Conservation (phyloP, 495 filamentous ascomycete genomes). For the Glonium stellatum region DNA sequence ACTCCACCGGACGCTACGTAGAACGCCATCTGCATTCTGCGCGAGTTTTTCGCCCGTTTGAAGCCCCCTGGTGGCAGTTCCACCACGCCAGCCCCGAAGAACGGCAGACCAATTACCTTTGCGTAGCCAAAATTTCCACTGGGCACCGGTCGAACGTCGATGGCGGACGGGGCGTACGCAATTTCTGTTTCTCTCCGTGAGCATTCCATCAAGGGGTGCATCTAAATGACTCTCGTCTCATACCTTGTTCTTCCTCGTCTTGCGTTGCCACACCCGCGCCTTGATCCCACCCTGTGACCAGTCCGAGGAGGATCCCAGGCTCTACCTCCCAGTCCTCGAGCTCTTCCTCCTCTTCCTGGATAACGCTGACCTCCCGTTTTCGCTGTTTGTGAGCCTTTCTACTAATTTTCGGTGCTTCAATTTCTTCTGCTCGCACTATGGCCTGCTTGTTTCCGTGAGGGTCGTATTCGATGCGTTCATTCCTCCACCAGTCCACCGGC, state of each 20-base stretch:
- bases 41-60: constrained; percentile 82
- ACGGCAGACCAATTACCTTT: constrained; percentile 69
- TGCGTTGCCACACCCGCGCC: constrained; percentile 46
- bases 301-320: constrained; percentile 51
- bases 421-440: constrained; percentile 65
- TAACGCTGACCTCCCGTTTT: constrained; percentile 24
- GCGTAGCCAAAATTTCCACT: constrained; percentile 70
- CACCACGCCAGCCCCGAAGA: constrained; percentile 82
- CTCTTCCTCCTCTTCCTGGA: constrained; percentile 44
- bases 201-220: neutral
- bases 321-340: constrained; percentile 55
- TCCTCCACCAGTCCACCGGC: constrained; percentile 81
- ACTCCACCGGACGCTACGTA: constrained; percentile 78
- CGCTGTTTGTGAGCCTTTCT: constrained; percentile 6
- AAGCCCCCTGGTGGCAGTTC: constrained; percentile 73
- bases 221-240: constrained; percentile 14
- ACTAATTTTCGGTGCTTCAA: constrained; percentile 21
- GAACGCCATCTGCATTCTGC: constrained; percentile 93
- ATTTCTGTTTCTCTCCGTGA: constrained; percentile 5
- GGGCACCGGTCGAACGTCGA: constrained; percentile 60
- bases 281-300: constrained; percentile 51
- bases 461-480: constrained; percentile 67
- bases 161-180: constrained; percentile 37
- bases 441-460: constrained; percentile 59
- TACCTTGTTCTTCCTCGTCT: constrained; percentile 54